phyloP scores from a whole-genome alignment of 768 basidiomycete genomes.

The Dictyophora rubrovolvata region DNA sequence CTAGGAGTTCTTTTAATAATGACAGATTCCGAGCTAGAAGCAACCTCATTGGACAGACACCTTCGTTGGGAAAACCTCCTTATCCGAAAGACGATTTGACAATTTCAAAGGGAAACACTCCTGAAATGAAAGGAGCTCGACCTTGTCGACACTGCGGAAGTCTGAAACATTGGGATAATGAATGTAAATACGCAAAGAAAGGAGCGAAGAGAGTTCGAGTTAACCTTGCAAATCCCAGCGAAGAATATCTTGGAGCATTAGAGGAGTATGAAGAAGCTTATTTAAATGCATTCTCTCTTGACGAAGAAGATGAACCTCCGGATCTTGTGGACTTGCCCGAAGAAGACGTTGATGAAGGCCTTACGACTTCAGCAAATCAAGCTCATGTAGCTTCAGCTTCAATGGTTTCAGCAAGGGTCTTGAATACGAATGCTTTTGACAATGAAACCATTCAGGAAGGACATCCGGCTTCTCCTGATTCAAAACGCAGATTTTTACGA shows the following conservation, averaged over 20 bases:
- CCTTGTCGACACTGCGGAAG: conserved; percentile 27
- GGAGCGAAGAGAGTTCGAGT: conserved; percentile 13
- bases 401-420: too few species aligned
- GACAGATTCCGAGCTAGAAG: neutral
- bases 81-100: conserved; percentile 19
- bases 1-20: too few species aligned
- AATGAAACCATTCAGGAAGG: too few species aligned
- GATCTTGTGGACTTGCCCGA: too few species aligned
- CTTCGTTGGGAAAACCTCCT: conserved; percentile 9
- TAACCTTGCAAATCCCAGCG: conserved; percentile 10
- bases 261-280: conserved; percentile 21
- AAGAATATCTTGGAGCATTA: conserved; percentile 15
- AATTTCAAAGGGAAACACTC: conserved; percentile 9
- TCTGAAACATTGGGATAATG: conserved; percentile 25
- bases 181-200: conserved; percentile 22
- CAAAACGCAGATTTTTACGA: neutral
- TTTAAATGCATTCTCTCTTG: conserved; percentile 10
- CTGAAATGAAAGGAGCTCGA: conserved; percentile 17
- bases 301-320: conserved; percentile 9
- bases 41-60: conserved; percentile 5
- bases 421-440: too few species aligned
- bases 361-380: too few species aligned
- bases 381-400: too few species aligned
- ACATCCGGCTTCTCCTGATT: too few species aligned
- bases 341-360: too few species aligned